Evolutionary conservation across 202 grass and related monocot genomes (phyloP).

Genomic region (Carex arenaria): DNA sequence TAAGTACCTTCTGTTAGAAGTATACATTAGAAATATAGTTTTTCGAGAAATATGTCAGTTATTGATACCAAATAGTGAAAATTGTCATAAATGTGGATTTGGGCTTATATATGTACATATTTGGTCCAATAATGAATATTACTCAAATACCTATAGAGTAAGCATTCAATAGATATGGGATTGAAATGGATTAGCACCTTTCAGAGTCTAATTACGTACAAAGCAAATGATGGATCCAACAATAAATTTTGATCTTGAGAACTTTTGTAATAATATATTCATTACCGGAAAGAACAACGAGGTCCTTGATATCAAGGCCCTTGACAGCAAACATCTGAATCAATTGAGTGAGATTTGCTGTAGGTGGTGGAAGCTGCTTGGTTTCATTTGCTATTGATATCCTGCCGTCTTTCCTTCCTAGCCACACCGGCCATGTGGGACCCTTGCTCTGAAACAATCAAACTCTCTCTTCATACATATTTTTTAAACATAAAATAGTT

Average conservation of each 20-base stretch:
- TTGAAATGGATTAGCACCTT: neutral
- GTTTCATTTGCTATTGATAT: conserved; percentile 26
- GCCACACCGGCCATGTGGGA: conserved; percentile 36
- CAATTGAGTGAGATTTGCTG: conserved; percentile 19
- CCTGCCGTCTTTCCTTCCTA: conserved; percentile 33
- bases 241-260: neutral
- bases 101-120: neutral
- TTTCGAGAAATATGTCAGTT: neutral
- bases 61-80: neutral
- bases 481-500: too few species aligned
- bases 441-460: conserved; percentile 12
- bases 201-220: neutral
- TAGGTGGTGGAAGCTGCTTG: conserved; percentile 6
- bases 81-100: neutral
- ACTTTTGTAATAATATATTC: neutral
- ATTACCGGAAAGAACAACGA: conserved; percentile 39
- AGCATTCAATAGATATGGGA: neutral
- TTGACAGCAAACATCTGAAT: conserved; percentile 26
- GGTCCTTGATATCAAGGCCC: conserved; percentile 33
- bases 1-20: too few species aligned
- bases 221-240: neutral
- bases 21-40: too few species aligned
- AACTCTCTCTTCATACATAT: too few species aligned
- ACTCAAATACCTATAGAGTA: too few species aligned
- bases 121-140: too few species aligned